Percentiles rank a stretch among this genome's conserved stretches.
Evolutionary conservation across 495 filamentous ascomycete genomes (phyloP).

Genomic region (Penicillium lividum): DNA sequence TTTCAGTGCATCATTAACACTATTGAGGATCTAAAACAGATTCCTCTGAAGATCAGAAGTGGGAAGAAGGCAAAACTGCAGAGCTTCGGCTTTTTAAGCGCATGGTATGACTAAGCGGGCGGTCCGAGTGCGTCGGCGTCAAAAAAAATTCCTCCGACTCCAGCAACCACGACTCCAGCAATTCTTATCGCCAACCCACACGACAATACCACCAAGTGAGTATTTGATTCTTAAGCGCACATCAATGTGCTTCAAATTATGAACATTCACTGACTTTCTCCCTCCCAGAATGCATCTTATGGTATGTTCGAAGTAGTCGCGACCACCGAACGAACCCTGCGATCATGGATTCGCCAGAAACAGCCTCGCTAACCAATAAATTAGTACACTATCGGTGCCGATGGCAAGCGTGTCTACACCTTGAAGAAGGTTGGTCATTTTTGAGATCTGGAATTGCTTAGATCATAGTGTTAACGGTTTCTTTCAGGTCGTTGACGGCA

Average conservation of each 20-base stretch:
- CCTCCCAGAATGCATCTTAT: slow-evolving; percentile 55
- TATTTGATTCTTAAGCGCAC: slow-evolving; percentile 1
- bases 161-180: slow-evolving; percentile 13
- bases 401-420: slow-evolving; percentile 86
- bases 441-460: neutral
- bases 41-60: slow-evolving; percentile 12
- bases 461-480: slow-evolving; percentile 33
- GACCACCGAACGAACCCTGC: slow-evolving; percentile 4
- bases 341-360: slow-evolving; percentile 2
- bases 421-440: slow-evolving; percentile 39
- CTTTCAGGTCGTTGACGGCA: slow-evolving; percentile 50
- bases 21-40: slow-evolving; percentile 2
- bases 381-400: slow-evolving; percentile 73
- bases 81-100: slow-evolving; percentile 31
- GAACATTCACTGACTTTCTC: slow-evolving; percentile 20
- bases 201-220: slow-evolving; percentile 35
- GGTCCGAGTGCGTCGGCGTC: slow-evolving; percentile 22
- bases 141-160: slow-evolving; percentile 39
- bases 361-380: slow-evolving; percentile 16
- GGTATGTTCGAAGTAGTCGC: slow-evolving; percentile 28
- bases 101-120: slow-evolving; percentile 37
- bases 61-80: slow-evolving; percentile 27
- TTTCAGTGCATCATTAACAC: slow-evolving; percentile 21
- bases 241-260: neutral
- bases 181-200: slow-evolving; percentile 7